Conservation (phyloP, 2,329 filamentous ascomycete species). For the Fusarium multiceps region DNA sequence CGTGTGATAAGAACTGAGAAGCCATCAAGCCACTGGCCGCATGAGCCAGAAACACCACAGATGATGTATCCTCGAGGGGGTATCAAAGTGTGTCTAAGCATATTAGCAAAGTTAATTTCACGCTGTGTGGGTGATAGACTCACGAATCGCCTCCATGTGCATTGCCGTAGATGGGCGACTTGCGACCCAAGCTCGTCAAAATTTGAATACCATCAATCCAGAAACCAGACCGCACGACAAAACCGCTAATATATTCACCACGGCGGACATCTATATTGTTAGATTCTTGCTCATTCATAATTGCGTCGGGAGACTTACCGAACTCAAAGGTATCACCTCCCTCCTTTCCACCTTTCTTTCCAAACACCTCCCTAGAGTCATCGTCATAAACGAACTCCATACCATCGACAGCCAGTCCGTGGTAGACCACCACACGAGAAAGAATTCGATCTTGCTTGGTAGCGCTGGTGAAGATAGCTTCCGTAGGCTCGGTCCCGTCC, state of each 20-base stretch:
- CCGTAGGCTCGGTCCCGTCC: conserved; percentile 74
- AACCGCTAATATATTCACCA: conserved; percentile 89
- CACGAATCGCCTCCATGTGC: conserved; percentile 83
- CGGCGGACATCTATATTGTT: conserved; percentile 78
- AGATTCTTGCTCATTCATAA: conserved; percentile 8
- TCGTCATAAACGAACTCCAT: conserved; percentile 96
- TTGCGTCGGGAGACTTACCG: conserved; percentile 61
- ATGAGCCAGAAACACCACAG: conserved; percentile 87
- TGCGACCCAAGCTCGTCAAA: conserved; percentile 87
- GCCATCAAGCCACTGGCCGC: conserved; percentile 83
- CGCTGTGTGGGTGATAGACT: conserved; percentile 53
- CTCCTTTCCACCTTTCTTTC: conserved; percentile 77
- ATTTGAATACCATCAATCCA: conserved; percentile 93
- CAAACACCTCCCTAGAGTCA: conserved; percentile 84
- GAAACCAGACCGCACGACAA: conserved; percentile 80
- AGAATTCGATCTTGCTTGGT: conserved; percentile 77
- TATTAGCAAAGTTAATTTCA: conserved; percentile 29
- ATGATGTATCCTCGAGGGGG: conserved; percentile 90
- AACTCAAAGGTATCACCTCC: conserved; percentile 81
- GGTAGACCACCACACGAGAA: conserved; percentile 79
- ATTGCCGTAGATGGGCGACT: conserved; percentile 88
- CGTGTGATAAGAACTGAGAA: conserved; percentile 78
- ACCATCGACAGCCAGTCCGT: conserved; percentile 81
- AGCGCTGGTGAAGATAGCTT: conserved; percentile 79
- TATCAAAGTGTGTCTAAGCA: conserved; percentile 81